Percentiles rank a stretch among this genome's conserved stretches.
These are phyloP conservation scores for Quillaja saponaria DNA, from an alignment of 306 rosid species.

Conservation along the genomic window DNA sequence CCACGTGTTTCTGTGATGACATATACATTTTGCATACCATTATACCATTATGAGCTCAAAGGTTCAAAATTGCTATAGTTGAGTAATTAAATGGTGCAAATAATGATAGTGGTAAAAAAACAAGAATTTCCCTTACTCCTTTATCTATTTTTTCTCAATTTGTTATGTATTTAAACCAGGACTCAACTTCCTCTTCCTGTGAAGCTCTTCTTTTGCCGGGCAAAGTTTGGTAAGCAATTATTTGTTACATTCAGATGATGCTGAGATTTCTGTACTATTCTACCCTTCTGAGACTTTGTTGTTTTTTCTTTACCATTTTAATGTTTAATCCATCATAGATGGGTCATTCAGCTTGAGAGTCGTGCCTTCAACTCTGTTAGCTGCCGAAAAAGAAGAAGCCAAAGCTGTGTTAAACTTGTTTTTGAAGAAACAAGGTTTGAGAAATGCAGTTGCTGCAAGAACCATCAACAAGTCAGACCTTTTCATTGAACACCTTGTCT, in stretches of 20 bases:
- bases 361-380: slow-evolving; percentile 63
- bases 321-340: slow-evolving; percentile 44
- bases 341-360: slow-evolving; percentile 47
- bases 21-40: too few species aligned
- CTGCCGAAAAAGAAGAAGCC: slow-evolving; percentile 94
- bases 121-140: too few species aligned
- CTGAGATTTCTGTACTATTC: slow-evolving; percentile 22
- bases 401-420: slow-evolving; percentile 79
- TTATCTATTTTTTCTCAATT: slow-evolving; percentile 1
- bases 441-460: slow-evolving; percentile 71
- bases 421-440: slow-evolving; percentile 81
- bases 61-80: too few species aligned
- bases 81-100: too few species aligned
- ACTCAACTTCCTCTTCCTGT: slow-evolving; percentile 46
- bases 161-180: slow-evolving; percentile 43
- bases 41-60: too few species aligned
- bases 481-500: slow-evolving; percentile 73
- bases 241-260: slow-evolving; percentile 12
- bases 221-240: slow-evolving; percentile 58
- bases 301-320: slow-evolving; percentile 8
- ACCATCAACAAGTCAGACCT: slow-evolving; percentile 71
- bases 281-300: neutral
- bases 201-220: slow-evolving; percentile 55
- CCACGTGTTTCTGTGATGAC: too few species aligned
- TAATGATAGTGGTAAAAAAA: too few species aligned